Conservation (phyloP, 2,329 filamentous ascomycete genomes). For the Stromatinia cepivora region DNA sequence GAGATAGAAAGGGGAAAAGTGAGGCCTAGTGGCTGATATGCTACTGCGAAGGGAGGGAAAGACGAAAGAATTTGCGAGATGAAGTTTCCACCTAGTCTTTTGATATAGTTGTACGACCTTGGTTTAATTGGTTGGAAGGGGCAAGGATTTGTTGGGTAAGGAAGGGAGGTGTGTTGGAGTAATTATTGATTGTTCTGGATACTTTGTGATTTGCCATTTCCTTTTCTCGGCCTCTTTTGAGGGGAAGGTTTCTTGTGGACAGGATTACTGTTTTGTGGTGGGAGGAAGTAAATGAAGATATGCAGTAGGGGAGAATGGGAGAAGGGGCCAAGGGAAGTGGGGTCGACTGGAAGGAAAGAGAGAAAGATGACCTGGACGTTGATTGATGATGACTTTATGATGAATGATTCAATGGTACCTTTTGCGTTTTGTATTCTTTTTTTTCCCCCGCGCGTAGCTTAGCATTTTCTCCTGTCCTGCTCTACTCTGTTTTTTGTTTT, state of each 20-base stretch:
- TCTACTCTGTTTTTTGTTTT: not conserved
- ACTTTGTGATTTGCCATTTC: not conserved
- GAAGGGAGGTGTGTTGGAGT: constrained; percentile 3
- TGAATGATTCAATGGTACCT: constrained; percentile 19
- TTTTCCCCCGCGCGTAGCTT: not conserved
- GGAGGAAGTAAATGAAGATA: no score
- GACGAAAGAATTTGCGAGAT: not conserved
- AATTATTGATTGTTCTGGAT: constrained; percentile 12
- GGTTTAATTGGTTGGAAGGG: constrained; percentile 9
- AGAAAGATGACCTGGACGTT: constrained; percentile 1
- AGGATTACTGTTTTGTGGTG: not conserved
- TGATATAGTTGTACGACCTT: constrained; percentile 17
- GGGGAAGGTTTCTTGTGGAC: not conserved
- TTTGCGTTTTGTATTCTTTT: constrained; percentile 9
- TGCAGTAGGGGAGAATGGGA: no score
- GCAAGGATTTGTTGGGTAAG: constrained; percentile 3
- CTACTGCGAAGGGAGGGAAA: not conserved
- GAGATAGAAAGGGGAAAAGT: not conserved
- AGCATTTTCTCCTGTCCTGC: not conserved
- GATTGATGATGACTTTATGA: constrained; percentile 24
- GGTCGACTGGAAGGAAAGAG: not conserved
- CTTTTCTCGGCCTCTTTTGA: not conserved
- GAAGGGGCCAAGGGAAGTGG: not conserved
- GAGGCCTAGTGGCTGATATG: constrained; percentile 14
- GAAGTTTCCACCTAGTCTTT: not conserved